A percentile compares a stretch with the other conserved stretches of the same genome.
Conservation (phyloP, 371 early-diverging fungal genomes). For the Sporodiniella umbellata region DNA sequence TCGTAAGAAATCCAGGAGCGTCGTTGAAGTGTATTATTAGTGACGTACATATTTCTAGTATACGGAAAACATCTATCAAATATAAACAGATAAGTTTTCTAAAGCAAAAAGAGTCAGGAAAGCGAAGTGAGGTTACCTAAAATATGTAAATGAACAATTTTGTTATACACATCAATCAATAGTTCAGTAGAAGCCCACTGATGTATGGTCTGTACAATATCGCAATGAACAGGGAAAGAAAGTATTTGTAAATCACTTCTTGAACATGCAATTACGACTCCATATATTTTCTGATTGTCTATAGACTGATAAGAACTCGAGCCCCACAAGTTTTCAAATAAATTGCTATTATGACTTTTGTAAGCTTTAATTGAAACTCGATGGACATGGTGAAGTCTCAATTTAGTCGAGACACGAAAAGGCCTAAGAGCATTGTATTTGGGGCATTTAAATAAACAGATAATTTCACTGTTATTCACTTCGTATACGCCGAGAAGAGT, state of each 20-base stretch:
- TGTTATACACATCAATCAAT: neutral
- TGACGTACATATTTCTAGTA: conserved; percentile 16
- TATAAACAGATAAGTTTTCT: too few species aligned
- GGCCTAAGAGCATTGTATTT: conserved; percentile 14
- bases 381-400: conserved; percentile 20
- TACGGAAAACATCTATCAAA: conserved; percentile 1
- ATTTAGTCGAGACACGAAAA: conserved; percentile 15
- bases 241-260: conserved; percentile 10
- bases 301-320: neutral
- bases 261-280: conserved; percentile 15
- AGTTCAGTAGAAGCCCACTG: neutral
- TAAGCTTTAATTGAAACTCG: neutral
- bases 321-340: conserved; percentile 3
- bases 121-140: neutral
- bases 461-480: conserved; percentile 11
- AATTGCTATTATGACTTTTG: neutral
- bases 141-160: neutral
- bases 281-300: neutral
- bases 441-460: conserved; percentile 21
- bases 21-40: conserved; percentile 7
- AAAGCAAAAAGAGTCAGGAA: too few species aligned
- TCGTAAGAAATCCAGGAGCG: neutral
- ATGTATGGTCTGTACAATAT: neutral
- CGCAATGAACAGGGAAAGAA: conserved; percentile 9
- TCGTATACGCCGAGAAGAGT: conserved; percentile 30